Evolutionary conservation across 2,329 filamentous ascomycete genomes (phyloP).

Genomic region (Aspergillus ochraceoroseus): DNA sequence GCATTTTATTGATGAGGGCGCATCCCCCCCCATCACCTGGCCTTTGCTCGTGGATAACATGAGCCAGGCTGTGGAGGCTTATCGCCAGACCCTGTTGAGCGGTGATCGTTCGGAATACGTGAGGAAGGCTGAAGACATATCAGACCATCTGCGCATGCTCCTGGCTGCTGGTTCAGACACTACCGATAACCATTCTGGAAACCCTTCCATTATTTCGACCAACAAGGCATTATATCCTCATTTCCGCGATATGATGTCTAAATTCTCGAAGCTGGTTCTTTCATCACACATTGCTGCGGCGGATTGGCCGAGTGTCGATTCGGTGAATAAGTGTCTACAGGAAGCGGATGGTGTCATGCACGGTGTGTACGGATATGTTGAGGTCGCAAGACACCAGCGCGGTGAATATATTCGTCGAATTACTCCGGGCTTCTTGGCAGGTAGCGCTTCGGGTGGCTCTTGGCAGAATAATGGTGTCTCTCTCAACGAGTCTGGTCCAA

Average conservation of each 20-base stretch:
- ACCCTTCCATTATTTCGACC: slow-evolving; percentile 97
- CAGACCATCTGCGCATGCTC: slow-evolving; percentile 85
- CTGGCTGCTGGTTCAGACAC: slow-evolving; percentile 95
- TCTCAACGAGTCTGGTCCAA: slow-evolving; percentile 59
- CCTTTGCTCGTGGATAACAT: slow-evolving; percentile 86
- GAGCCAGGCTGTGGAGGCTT: slow-evolving; percentile 82
- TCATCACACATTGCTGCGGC: slow-evolving; percentile 96
- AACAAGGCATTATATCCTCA: slow-evolving; percentile 97
- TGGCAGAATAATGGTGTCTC: slow-evolving; percentile 68
- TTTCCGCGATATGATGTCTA: slow-evolving; percentile 99
- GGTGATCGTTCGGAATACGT: slow-evolving; percentile 87
- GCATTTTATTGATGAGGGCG: slow-evolving; percentile 88
- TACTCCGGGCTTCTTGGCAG: slow-evolving; percentile 86
- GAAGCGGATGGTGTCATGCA: slow-evolving; percentile 95
- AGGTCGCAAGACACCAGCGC: slow-evolving; percentile 86
- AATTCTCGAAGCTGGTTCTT: slow-evolving; percentile 97
- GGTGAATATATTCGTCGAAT: slow-evolving; percentile 91
- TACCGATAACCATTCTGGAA: slow-evolving; percentile 96
- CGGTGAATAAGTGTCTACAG: slow-evolving; percentile 88
- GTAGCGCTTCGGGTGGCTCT: slow-evolving; percentile 75
- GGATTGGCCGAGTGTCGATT: slow-evolving; percentile 91
- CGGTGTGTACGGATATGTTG: slow-evolving; percentile 92
- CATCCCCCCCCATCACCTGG: slow-evolving; percentile 77
- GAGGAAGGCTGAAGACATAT: slow-evolving; percentile 92
- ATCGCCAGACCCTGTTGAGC: slow-evolving; percentile 80